phyloP scores from a whole-genome alignment of 371 early-diverging fungal species.

The Haplosporangium sp. region DNA sequence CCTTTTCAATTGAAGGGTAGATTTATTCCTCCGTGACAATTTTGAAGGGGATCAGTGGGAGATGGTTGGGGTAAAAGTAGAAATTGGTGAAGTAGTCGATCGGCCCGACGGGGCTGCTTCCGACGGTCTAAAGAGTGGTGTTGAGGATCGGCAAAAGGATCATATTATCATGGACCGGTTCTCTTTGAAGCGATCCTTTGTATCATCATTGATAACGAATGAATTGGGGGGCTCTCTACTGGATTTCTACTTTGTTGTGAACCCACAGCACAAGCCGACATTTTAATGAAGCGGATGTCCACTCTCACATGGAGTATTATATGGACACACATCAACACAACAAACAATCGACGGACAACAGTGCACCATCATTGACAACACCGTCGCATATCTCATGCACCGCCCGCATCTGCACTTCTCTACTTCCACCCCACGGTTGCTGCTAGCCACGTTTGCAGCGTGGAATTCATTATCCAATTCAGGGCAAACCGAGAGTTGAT shows the following conservation, averaged over 20 bases:
- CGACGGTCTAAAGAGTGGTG: neutral
- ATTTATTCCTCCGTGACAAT: neutral
- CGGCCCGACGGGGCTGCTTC: neutral
- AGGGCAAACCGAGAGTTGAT: conserved; percentile 39
- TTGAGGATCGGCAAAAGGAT: no score
- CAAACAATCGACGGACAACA: neutral
- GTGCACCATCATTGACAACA: neutral
- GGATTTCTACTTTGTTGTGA: conserved; percentile 20
- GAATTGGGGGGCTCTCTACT: conserved; percentile 5
- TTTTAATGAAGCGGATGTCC: neutral
- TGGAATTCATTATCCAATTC: conserved; percentile 9
- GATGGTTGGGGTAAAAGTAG: neutral
- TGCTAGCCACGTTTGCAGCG: no score
- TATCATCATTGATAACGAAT: conserved; percentile 3
- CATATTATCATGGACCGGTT: neutral
- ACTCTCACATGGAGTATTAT: conserved; percentile 6
- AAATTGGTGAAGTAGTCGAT: neutral
- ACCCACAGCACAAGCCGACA: conserved; percentile 14
- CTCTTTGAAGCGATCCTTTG: conserved; percentile 9
- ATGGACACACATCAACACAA: neutral
- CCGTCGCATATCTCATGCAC: no score
- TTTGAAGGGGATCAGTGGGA: neutral
- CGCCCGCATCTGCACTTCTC: neutral
- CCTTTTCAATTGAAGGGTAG: neutral
- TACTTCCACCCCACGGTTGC: neutral